Conservation (phyloP, 2,329 filamentous ascomycete genomes). For the Penicillium sp. region DNA sequence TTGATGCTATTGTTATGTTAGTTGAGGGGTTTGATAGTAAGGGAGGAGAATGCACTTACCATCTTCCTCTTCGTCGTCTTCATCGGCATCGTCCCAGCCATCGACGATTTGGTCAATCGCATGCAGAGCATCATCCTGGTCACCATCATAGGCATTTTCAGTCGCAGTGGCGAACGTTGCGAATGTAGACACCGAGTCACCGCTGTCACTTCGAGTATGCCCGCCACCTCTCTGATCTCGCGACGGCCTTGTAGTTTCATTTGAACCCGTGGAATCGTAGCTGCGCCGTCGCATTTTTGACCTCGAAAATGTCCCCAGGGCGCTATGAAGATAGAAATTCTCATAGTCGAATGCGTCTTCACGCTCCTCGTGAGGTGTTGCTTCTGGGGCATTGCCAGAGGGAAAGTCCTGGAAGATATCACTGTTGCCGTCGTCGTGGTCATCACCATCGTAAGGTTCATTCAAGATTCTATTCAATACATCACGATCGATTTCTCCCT, state of each 20-base stretch:
- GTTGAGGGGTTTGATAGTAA: background rate
- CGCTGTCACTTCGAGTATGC: conserved; percentile 52
- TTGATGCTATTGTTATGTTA: conserved; percentile 21
- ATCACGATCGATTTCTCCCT: conserved; percentile 60
- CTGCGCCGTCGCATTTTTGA: conserved; percentile 29
- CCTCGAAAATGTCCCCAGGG: conserved; percentile 63
- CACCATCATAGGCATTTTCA: conserved; percentile 43
- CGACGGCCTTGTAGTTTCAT: conserved; percentile 46
- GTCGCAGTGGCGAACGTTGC: conserved; percentile 62
- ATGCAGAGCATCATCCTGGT: conserved; percentile 33
- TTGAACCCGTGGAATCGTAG: conserved; percentile 44
- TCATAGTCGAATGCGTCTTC: conserved; percentile 96
- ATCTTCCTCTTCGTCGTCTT: background rate
- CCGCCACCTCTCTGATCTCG: conserved; percentile 19
- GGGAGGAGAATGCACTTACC: background rate
- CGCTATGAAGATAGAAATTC: conserved; percentile 90
- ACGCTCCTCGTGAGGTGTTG: conserved; percentile 81
- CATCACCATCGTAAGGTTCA: conserved; percentile 27
- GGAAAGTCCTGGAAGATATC: conserved; percentile 26
- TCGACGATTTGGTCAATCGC: conserved; percentile 36
- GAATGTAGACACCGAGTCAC: conserved; percentile 58
- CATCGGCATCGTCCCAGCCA: conserved; percentile 29
- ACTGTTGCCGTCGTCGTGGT: conserved; percentile 3
- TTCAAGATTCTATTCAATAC: conserved; percentile 53
- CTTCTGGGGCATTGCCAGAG: conserved; percentile 41